A percentile compares a stretch with the other conserved stretches of the same genome.
These are phyloP conservation scores for Phytophthora chlamydospora DNA, from an alignment of 352 stramenopile genomes.

Conservation along the genomic window DNA sequence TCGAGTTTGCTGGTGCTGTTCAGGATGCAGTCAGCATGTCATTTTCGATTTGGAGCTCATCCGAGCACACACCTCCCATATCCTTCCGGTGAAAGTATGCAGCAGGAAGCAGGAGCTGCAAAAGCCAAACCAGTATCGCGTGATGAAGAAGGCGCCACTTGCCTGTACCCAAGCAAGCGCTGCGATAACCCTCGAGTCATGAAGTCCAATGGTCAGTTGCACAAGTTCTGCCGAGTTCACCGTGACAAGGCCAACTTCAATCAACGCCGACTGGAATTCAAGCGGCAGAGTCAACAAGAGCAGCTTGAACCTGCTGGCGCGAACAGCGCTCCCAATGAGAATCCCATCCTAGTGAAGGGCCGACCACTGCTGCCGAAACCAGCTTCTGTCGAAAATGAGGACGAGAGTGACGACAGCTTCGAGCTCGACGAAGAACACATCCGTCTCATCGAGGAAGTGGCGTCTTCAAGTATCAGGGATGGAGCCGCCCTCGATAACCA, in stretches of 20 bases:
- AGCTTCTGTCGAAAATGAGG: background rate
- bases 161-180: conserved; percentile 46
- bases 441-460: conserved; percentile 27
- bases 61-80: background rate
- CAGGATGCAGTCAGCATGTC: background rate
- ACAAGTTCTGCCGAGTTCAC: conserved; percentile 24
- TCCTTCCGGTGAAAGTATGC: conserved; percentile 3
- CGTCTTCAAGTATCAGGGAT: conserved; percentile 2
- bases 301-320: background rate
- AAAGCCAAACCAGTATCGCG: background rate
- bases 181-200: conserved; percentile 43
- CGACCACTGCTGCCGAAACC: conserved; percentile 7
- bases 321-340: background rate
- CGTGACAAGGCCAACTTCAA: conserved; percentile 39
- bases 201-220: conserved; percentile 49
- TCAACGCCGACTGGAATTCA: conserved; percentile 21
- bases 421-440: conserved; percentile 23
- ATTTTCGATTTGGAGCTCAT: conserved; percentile 17
- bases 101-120: background rate
- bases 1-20: background rate
- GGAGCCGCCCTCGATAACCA: background rate
- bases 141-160: conserved; percentile 9
- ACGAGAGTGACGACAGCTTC: conserved; percentile 12
- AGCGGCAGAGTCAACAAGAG: conserved; percentile 4
- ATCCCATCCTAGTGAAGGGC: background rate